Evolutionary conservation across 2,329 filamentous ascomycete genomes (phyloP).

Genomic region (Didymella glomerata): DNA sequence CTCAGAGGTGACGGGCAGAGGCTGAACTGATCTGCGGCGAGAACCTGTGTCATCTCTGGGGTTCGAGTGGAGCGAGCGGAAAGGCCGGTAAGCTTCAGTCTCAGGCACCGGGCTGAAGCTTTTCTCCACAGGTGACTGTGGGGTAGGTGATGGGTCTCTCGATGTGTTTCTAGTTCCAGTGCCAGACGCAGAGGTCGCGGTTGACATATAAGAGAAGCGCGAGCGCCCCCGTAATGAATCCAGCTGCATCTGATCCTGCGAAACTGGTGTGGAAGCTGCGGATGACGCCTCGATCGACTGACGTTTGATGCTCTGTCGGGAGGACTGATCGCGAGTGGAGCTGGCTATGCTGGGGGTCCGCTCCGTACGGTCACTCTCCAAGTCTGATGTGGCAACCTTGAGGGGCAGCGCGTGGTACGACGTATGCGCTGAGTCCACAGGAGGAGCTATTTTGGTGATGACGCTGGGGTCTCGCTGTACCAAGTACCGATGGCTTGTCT

Average conservation of each 20-base stretch:
- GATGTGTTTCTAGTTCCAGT: slow-evolving; percentile 47
- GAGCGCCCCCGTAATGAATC: slow-evolving; percentile 51
- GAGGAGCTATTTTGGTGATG: slow-evolving; percentile 41
- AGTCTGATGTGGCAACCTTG: slow-evolving; percentile 42
- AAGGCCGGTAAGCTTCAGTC: slow-evolving; percentile 42
- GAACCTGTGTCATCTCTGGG: slow-evolving; percentile 40
- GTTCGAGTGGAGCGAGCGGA: slow-evolving; percentile 52
- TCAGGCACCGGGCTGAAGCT: slow-evolving; percentile 24
- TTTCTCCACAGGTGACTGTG: slow-evolving; percentile 46
- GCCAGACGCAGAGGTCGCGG: slow-evolving; percentile 46
- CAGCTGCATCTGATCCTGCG: slow-evolving; percentile 47
- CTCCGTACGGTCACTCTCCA: slow-evolving; percentile 41
- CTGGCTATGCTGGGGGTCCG: slow-evolving; percentile 42
- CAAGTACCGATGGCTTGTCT: slow-evolving; percentile 50
- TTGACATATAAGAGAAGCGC: slow-evolving; percentile 50
- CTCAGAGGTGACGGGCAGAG: slow-evolving; percentile 48
- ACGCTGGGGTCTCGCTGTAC: slow-evolving; percentile 47
- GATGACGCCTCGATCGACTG: slow-evolving; percentile 49
- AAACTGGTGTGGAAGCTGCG: slow-evolving; percentile 45
- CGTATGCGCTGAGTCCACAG: slow-evolving; percentile 48
- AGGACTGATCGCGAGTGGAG: slow-evolving; percentile 42
- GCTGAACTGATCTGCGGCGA: slow-evolving; percentile 51
- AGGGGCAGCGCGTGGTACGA: slow-evolving; percentile 44
- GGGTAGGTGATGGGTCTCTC: slow-evolving; percentile 47
- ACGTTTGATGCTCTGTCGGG: slow-evolving; percentile 37